A percentile compares a stretch with the other conserved stretches of the same genome.
Conservation (phyloP, 768 basidiomycete species). For the Pleurotus tuber-regium region DNA sequence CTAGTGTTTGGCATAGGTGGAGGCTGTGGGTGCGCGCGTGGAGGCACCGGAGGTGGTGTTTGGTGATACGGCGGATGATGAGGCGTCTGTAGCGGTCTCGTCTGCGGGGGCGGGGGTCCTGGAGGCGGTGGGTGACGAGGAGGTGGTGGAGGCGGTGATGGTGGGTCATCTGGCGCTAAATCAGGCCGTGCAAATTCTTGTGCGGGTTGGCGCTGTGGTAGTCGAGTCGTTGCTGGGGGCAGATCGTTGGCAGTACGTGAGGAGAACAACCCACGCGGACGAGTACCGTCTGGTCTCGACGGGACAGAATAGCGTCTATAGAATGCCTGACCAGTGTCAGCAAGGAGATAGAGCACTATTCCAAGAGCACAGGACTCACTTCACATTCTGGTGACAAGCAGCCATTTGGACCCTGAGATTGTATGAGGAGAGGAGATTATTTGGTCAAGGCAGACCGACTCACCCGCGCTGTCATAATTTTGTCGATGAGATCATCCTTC, state of each 20-base stretch:
- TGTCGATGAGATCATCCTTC: conserved; percentile 77
- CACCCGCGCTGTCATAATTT: conserved; percentile 53
- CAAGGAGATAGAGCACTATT: background rate
- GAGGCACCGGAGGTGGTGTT: conserved; percentile 16
- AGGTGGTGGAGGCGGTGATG: conserved; percentile 14
- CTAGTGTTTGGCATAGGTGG: conserved; percentile 17
- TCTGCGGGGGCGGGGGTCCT: conserved; percentile 15
- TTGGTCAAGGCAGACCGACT: conserved; percentile 18
- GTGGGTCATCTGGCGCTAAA: conserved; percentile 44
- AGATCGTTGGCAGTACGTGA: conserved; percentile 32
- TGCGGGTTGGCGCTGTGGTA: conserved; percentile 13
- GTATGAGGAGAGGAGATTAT: background rate
- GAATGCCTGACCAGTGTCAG: conserved; percentile 36
- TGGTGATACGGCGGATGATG: conserved; percentile 20
- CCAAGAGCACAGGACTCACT: conserved; percentile 35
- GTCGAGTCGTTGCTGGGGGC: conserved; percentile 28
- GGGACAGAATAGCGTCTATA: conserved; percentile 68
- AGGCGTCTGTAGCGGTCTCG: conserved; percentile 12
- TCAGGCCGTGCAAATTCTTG: conserved; percentile 61
- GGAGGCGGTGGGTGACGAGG: conserved; percentile 20
- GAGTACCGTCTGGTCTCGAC: conserved; percentile 28
- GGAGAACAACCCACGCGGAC: conserved; percentile 48
- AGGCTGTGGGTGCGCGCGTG: conserved; percentile 20
- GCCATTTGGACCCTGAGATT: conserved; percentile 52
- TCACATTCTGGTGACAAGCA: conserved; percentile 62